phyloP scores from a whole-genome alignment of 2,329 filamentous ascomycete genomes.

The Talaromyces sp. region DNA sequence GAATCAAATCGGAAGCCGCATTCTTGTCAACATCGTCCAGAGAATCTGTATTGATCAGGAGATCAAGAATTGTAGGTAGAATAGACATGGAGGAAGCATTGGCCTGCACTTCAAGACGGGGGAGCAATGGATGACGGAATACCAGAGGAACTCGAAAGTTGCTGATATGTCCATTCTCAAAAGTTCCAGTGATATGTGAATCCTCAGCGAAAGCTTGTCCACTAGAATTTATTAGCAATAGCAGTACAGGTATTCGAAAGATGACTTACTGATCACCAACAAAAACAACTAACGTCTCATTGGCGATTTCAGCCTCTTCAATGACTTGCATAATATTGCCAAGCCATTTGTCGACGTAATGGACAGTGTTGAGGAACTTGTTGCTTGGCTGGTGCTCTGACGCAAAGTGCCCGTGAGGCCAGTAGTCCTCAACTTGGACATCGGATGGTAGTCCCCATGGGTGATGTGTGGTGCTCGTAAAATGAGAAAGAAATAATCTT shows the following conservation, averaged over 20 bases:
- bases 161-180: constrained; percentile 44
- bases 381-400: constrained; percentile 37
- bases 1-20: constrained; percentile 40
- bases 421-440: constrained; percentile 29
- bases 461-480: constrained; percentile 40
- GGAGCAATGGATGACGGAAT: constrained; percentile 45
- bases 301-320: constrained; percentile 42
- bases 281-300: constrained; percentile 46
- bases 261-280: constrained; percentile 40
- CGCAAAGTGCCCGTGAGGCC: constrained; percentile 20
- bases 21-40: constrained; percentile 31
- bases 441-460: constrained; percentile 39
- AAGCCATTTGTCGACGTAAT: constrained; percentile 41
- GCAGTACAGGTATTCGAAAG: not conserved
- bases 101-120: constrained; percentile 39
- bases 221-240: constrained; percentile 20
- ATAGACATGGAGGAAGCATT: constrained; percentile 45
- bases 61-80: constrained; percentile 47
- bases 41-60: constrained; percentile 42
- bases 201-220: constrained; percentile 46
- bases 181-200: constrained; percentile 36
- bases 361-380: constrained; percentile 42
- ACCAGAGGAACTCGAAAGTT: constrained; percentile 46
- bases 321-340: constrained; percentile 40
- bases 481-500: constrained; percentile 32